These are phyloP conservation scores for Solanum pinnatisectum DNA, from an alignment of 257 asterid species.

Conservation along the genomic window DNA sequence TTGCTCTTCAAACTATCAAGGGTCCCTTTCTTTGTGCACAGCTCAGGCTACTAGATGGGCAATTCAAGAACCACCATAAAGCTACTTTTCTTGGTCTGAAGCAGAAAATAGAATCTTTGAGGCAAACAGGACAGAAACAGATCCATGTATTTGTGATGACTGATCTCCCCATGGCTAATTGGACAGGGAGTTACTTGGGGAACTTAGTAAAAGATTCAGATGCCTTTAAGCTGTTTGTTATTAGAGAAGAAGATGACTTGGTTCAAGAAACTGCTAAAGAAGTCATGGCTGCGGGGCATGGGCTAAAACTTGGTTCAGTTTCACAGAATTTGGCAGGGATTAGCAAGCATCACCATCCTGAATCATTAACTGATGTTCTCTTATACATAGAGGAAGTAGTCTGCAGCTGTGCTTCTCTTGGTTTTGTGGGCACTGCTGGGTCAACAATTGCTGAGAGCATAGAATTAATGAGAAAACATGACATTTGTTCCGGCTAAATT, in stretches of 20 bases:
- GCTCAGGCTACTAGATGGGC: conserved; percentile 88
- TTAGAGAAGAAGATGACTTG: conserved; percentile 46
- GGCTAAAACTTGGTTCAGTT: conserved; percentile 21
- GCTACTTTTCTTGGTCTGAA: conserved; percentile 47
- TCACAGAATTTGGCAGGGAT: conserved; percentile 12
- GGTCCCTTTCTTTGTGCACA: conserved; percentile 81
- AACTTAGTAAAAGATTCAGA: conserved; percentile 41
- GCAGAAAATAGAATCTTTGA: conserved; percentile 48
- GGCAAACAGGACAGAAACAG: conserved; percentile 43
- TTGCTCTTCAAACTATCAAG: conserved; percentile 41
- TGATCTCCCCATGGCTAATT: conserved; percentile 63
- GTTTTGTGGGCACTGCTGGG: conserved; percentile 85
- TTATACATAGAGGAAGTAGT: conserved; percentile 58
- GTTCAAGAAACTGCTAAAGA: conserved; percentile 45
- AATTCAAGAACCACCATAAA: conserved; percentile 78
- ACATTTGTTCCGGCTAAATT: conserved; percentile 25
- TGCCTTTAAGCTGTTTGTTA: conserved; percentile 39
- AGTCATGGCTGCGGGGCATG: conserved; percentile 19
- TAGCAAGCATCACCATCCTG: conserved; percentile 25
- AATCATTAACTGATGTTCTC: conserved; percentile 45
- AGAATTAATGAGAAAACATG: conserved; percentile 52
- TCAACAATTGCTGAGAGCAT: conserved; percentile 82
- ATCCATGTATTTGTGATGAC: conserved; percentile 83
- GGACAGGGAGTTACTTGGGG: conserved; percentile 77
- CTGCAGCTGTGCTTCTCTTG: conserved; percentile 88